Evolutionary conservation across 768 basidiomycete genomes (phyloP), one percentile per base, ranked within the genome.

Genomic region (Phlebiopsis gigantea): DNA sequence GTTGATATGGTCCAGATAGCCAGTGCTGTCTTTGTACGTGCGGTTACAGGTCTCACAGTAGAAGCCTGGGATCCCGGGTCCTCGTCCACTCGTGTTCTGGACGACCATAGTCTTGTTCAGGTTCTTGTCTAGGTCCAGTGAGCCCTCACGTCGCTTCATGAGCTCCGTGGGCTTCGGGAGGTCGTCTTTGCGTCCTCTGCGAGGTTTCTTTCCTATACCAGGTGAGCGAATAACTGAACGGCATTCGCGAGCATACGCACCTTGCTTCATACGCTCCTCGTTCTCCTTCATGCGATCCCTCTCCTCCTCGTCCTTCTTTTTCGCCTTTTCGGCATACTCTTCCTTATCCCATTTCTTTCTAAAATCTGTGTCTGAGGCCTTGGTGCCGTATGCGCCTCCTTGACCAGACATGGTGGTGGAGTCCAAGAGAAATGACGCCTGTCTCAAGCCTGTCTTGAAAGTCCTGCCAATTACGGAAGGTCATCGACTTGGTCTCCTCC

Each of bases 331-430:
- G 14, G 87, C 82, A 73, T 87, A 92, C 68, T 90, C 91, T 68
- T 94, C 87, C 73, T 93, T 93, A 77, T 97, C 90, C 94, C 95
- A 98, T 78, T 87, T 92, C 73, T 87, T 88, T 47, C 93, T 74
- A 63, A 90, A 89, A 69, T 88, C 87, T 9, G 87, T 88, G 70
- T 90, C 88, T 17, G 65, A 61, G 4, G 75, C 71, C 50, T 74
- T 74, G 29, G 74, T 61, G 51, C 64, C 63, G 53, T 74, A 74
- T 19, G 75, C 72, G 19, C 60, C 68, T 53, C 61, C 58, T 39
- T 52, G 47, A 57, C 26, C 50, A 5, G 66, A 62, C 66, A 68
- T 68, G 39, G 45, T 24, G 45, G 45, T 43, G 42, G 17, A n/a
- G n/a, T n/a, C n/a, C n/a, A n/a, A n/a, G n/a, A n/a, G n/a, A n/a